Evolutionary conservation across 2,329 filamentous ascomycete genomes (phyloP).

Genomic region (Xylaria sp.): DNA sequence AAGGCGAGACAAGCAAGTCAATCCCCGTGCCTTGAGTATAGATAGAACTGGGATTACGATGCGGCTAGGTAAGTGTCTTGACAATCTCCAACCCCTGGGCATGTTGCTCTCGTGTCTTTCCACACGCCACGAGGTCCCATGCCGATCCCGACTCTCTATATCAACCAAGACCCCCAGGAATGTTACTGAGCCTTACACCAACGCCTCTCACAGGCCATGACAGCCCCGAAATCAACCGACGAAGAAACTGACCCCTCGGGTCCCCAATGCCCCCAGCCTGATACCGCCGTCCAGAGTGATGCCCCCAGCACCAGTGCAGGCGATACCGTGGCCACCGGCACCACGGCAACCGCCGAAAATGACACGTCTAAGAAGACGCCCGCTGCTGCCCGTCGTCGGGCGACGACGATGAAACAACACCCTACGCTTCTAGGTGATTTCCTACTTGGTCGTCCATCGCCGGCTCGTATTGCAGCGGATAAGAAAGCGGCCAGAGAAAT

Average conservation of each 20-base stretch:
- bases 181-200: conserved; percentile 30
- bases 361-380: conserved; percentile 32
- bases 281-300: conserved; percentile 27
- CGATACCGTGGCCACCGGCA: conserved; percentile 20
- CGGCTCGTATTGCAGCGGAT: conserved; percentile 59
- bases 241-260: conserved; percentile 39
- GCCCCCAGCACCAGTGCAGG: conserved; percentile 28
- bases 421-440: conserved; percentile 42
- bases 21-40: neutral
- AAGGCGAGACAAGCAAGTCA: neutral
- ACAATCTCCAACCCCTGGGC: neutral
- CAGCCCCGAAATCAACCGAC: conserved; percentile 38
- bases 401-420: conserved; percentile 36
- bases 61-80: conserved; percentile 24
- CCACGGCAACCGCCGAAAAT: conserved; percentile 30
- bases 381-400: conserved; percentile 34
- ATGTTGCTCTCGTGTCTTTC: conserved; percentile 1
- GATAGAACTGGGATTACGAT: conserved; percentile 19
- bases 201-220: conserved; percentile 38
- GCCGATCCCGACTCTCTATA: conserved; percentile 22
- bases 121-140: conserved; percentile 3
- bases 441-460: conserved; percentile 45
- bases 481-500: conserved; percentile 44
- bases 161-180: conserved; percentile 25
- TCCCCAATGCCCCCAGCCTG: conserved; percentile 32